These are phyloP conservation scores for barrel medic (Medicago truncatula) DNA, from an alignment of 306 rosid species.

Conservation along the genomic window MtrunA17r5.0-ANR NC_053044.1:31309501-31310000, in stretches of 20 bases:
- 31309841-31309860: too few species aligned
- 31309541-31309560: conserved; percentile 87
- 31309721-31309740: conserved; percentile 13
- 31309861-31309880: too few species aligned
- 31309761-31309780: conserved; percentile 8
- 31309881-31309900: too few species aligned
- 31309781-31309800: conserved; percentile 7
- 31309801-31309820: conserved; percentile 25
- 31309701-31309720: neutral
- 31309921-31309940: too few species aligned
- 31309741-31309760: conserved; percentile 12
- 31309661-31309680: conserved; percentile 24
- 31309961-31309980: too few species aligned
- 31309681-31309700: conserved; percentile 8
- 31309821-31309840: neutral
- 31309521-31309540: conserved; percentile 77
- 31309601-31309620: conserved; percentile 61
- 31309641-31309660: conserved; percentile 3
- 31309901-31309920: too few species aligned
- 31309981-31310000: too few species aligned
- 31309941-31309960: too few species aligned
- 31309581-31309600: conserved; percentile 94
- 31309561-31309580: conserved; percentile 95
- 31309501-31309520: conserved; percentile 89
- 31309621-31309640: neutral